Base-by-base conservation (phyloP, 179 eudicot genomes). In the Camellia oleifera region DNA sequence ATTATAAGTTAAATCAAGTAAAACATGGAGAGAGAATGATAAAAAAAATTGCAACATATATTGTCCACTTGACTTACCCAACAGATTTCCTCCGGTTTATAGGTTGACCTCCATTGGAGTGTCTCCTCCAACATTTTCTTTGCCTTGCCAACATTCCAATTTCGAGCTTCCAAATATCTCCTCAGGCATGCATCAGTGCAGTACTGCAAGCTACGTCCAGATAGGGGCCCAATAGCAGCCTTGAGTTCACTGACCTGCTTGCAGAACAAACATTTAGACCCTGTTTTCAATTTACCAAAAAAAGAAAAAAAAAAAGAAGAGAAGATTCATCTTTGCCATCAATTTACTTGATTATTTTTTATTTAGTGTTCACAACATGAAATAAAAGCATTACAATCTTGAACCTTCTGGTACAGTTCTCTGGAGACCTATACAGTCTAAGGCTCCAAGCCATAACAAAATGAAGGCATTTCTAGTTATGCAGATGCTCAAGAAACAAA, bases 31-130 rank as follows among this genome's bases (percentile, higher is more conserved):
- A 56, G 60, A 56, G 13, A 56, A 13, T 3, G 15, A 9, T 3
- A 13, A 18, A 23, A 66, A 61, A 62, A 48, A 48, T 48, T 17
- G 66, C 6, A 46, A 2, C 42, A 26, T 11, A 52, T 5, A 17
- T 42, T 68, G 52, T 68, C 72, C 8, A 40, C 4, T 1, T 4
- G 76, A 69, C 91, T 82, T 83, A 94, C 98, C 97, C 97, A 94
- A 77, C 95, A 89, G 80, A 93, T 94, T 86, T 94, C 97, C 88
- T 93, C 97, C 0, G 98, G 98, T 87, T 93, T 94, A 83, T 81
- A 94, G 61, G 85, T 76, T 68, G 87, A 83, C 77, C 98, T 88
- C 98, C 98, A 94, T 56, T 87, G 83, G 46, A 94, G 82, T 3
- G 96, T 90, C 85, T 93, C 98, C 82, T 87, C 92, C 62, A 94